Evolutionary conservation across 2,329 filamentous ascomycete species (phyloP).

Genomic region (Pezizomycotina sp.): DNA sequence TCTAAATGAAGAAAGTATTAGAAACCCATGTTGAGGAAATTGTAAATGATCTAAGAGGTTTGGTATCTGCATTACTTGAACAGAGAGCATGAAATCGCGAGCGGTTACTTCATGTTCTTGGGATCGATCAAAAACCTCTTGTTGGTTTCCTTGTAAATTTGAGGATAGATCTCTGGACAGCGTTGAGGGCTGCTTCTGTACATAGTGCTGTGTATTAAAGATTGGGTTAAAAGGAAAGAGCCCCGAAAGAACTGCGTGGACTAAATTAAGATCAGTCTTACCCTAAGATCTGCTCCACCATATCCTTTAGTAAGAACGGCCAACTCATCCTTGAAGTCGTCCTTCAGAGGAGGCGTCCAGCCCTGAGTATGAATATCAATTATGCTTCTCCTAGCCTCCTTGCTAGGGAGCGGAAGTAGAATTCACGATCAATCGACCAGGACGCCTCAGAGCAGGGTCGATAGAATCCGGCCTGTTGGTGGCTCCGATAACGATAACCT

Average conservation of each 20-base stretch:
- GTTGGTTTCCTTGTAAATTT: slow-evolving; percentile 70
- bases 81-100: slow-evolving; percentile 91
- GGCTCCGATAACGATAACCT: slow-evolving; percentile 97
- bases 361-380: slow-evolving; percentile 89
- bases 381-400: slow-evolving; percentile 64
- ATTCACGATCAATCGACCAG: slow-evolving; percentile 94
- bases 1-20: slow-evolving; percentile 30
- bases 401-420: slow-evolving; percentile 83
- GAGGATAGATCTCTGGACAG: slow-evolving; percentile 91
- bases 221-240: neutral
- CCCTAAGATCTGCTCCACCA: slow-evolving; percentile 77
- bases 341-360: slow-evolving; percentile 63
- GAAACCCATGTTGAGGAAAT: slow-evolving; percentile 1
- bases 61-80: slow-evolving; percentile 43
- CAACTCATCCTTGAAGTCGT: slow-evolving; percentile 64
- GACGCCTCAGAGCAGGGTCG: slow-evolving; percentile 82
- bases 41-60: neutral
- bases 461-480: slow-evolving; percentile 95
- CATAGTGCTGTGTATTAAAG: slow-evolving; percentile 46
- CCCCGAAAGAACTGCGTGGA: too few species aligned
- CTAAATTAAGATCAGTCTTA: slow-evolving; percentile 1
- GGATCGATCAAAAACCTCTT: slow-evolving; percentile 83
- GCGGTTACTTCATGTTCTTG: slow-evolving; percentile 69
- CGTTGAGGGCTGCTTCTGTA: slow-evolving; percentile 88
- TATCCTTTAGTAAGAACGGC: slow-evolving; percentile 89